These are phyloP conservation scores for Clavulina sp. DNA, from an alignment of 768 basidiomycete species.

Conservation along the genomic window DNA sequence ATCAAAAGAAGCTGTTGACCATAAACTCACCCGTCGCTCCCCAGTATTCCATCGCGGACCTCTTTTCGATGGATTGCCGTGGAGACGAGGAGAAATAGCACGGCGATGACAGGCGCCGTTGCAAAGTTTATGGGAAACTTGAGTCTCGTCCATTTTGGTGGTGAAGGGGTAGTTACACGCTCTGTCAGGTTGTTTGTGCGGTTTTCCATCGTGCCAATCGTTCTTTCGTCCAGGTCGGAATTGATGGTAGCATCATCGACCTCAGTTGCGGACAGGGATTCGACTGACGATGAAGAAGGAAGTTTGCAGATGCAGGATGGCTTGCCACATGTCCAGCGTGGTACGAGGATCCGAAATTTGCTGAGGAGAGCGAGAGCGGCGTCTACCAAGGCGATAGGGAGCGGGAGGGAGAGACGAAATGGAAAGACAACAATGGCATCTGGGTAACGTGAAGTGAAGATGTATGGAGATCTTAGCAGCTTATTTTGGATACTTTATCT, in stretches of 20 bases:
- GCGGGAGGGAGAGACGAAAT: conserved; percentile 17
- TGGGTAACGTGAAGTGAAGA: no score
- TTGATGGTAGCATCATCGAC: no score
- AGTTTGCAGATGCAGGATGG: neutral
- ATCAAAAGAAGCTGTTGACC: neutral
- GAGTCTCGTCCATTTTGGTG: neutral
- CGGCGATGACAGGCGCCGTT: conserved; percentile 25
- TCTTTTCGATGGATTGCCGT: conserved; percentile 25
- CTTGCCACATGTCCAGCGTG: no score
- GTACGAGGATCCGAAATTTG: neutral
- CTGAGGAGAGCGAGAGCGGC: neutral
- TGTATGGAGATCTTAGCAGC: no score
- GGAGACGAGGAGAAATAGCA: conserved; percentile 23
- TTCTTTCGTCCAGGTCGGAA: no score
- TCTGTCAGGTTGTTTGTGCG: no score
- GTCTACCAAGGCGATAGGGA: conserved; percentile 5
- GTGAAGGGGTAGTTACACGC: neutral
- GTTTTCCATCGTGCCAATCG: no score
- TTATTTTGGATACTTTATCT: neutral
- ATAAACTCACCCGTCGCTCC: conserved; percentile 50
- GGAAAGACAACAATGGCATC: conserved; percentile 23
- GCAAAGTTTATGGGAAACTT: conserved; percentile 17
- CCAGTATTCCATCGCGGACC: conserved; percentile 64
- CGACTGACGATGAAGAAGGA: no score
- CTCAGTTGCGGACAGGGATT: no score